Base-by-base conservation (phyloP, 2,329 filamentous ascomycete species). In the Alternaria hordeiaustralica region DNA sequence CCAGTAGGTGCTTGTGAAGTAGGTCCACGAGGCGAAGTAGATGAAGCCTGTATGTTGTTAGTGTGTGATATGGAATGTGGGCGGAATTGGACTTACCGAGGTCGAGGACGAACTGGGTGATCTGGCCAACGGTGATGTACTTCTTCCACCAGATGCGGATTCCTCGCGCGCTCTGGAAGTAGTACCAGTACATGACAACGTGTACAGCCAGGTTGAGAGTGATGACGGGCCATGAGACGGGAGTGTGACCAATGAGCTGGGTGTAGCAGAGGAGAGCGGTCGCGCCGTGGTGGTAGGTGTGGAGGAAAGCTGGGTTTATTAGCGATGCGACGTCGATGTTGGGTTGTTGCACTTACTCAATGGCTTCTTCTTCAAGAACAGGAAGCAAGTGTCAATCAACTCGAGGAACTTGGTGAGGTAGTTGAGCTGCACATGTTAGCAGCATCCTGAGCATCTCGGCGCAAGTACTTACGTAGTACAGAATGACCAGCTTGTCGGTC, bases 131-230 rank as follows among this genome's bases (percentile, higher is more conserved):
- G 74, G 95, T 98, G 80, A 98, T 96, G 91, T 95, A 98, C 85
- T 97, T 93, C 91, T 98, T 98, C 95, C 95, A 98, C 94, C 94
- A 97, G 84, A 97, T 96, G 77, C 90, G 91, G 82, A 98, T 89
- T 73, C 96, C 96, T 74, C 95, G 94, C 59, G 95, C 94, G 78
- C 93, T 95, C 87, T 98, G 95, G 90, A 98, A 98, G 89, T 98
- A 98, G 90, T 98, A 98, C 94, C 94, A 97, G 90, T 98, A 98
- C 95, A 98, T 98, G 80, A 97, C 92, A 63, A 98, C 95, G 84
- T 98, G 95, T 59, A 98, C 95, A 68, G 89, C 89, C 78, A 98
- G 84, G 87, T 98, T 98, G 75, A 98, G 89, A 58, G 89, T 91
- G 80, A 98, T 98, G 67, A 91, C 90, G 60, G 97, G 93, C 95